Percentiles rank a stretch among this genome's conserved stretches.
These are phyloP conservation scores for Kwoniella shandongensis DNA, from an alignment of 768 basidiomycete species.

Conservation along the genomic window DNA sequence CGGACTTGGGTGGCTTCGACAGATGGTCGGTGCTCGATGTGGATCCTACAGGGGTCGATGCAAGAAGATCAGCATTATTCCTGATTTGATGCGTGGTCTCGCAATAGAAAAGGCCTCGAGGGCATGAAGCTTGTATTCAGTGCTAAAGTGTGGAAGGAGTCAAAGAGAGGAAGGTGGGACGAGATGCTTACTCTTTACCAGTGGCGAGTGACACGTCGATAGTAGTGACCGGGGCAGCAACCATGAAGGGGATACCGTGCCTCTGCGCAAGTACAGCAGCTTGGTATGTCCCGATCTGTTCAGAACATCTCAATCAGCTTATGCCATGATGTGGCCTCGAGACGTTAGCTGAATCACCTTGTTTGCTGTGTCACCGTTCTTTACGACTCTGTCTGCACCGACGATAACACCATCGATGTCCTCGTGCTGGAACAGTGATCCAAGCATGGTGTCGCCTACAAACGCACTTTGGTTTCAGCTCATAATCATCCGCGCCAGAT, in stretches of 20 bases:
- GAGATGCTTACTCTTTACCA: constrained; percentile 61
- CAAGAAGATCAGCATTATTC: constrained; percentile 6
- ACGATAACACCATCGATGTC: constrained; percentile 83
- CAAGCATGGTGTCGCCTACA: constrained; percentile 82
- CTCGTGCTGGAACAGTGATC: constrained; percentile 82
- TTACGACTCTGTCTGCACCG: constrained; percentile 83
- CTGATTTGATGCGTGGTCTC: background rate
- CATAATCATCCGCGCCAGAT: background rate
- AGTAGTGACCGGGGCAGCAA: constrained; percentile 88
- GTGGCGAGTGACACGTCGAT: constrained; percentile 77
- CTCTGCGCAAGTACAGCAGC: constrained; percentile 83
- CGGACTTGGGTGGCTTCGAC: constrained; percentile 86
- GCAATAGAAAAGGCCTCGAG: background rate
- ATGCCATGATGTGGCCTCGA: background rate
- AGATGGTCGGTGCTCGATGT: constrained; percentile 86
- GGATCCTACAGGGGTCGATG: constrained; percentile 60
- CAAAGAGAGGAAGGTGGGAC: background rate
- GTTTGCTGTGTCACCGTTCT: constrained; percentile 96
- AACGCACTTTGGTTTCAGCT: background rate
- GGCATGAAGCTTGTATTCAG: background rate
- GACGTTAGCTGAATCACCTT: constrained; percentile 61
- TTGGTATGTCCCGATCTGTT: constrained; percentile 89
- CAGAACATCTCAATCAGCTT: background rate
- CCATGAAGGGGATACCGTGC: constrained; percentile 85
- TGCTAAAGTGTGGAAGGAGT: background rate